A percentile compares a stretch with the other conserved stretches of the same genome.
phyloP scores from a whole-genome alignment of 139 green algal species.

The Tetraselmis chui region DNA sequence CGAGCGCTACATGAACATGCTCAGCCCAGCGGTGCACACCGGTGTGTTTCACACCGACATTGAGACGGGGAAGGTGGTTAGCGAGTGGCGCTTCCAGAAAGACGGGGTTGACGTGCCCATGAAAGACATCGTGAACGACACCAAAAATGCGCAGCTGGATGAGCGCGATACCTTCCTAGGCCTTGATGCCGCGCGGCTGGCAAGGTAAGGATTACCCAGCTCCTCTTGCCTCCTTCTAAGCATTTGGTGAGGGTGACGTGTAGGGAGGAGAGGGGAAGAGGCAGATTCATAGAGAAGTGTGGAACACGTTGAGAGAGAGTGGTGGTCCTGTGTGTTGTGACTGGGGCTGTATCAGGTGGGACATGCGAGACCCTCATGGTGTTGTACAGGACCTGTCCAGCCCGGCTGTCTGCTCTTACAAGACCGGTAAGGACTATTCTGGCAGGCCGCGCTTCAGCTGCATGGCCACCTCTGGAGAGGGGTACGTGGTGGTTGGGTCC shows the following conservation, averaged over 20 bases:
- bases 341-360: too few species aligned
- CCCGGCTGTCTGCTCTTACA: slow-evolving; percentile 45
- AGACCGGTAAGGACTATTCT: slow-evolving; percentile 83
- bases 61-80: slow-evolving; percentile 62
- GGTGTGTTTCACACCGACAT: slow-evolving; percentile 60
- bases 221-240: too few species aligned
- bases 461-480: slow-evolving; percentile 72
- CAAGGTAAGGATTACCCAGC: too few species aligned
- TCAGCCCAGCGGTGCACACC: slow-evolving; percentile 49
- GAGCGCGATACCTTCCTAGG: slow-evolving; percentile 76
- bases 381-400: slow-evolving; percentile 52
- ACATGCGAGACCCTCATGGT: slow-evolving; percentile 57
- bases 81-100: slow-evolving; percentile 82
- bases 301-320: too few species aligned
- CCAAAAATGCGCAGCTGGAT: slow-evolving; percentile 63
- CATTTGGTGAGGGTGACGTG: too few species aligned
- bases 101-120: slow-evolving; percentile 70
- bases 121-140: slow-evolving; percentile 70
- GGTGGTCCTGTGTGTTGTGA: too few species aligned
- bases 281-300: too few species aligned
- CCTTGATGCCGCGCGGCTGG: slow-evolving; percentile 44
- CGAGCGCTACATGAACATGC: slow-evolving; percentile 85
- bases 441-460: slow-evolving; percentile 76
- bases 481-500: slow-evolving; percentile 79
- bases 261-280: too few species aligned